phyloP scores from a whole-genome alignment of 306 rosid species.

The Biancaea sappan region DNA sequence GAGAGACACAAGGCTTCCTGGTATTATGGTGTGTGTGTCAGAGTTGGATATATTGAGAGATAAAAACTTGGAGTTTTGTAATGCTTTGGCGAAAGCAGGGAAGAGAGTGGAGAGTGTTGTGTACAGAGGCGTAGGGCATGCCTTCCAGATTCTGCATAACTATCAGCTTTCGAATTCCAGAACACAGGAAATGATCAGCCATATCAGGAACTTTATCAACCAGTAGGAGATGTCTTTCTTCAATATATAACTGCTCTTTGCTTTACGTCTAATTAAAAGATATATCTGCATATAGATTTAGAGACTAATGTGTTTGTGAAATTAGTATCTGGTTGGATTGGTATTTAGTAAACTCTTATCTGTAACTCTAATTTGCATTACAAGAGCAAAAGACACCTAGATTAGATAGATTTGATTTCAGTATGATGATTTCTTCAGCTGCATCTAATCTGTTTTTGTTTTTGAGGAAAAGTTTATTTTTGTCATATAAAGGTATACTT shows the following conservation, averaged over 20 bases:
- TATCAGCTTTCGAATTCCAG: constrained; percentile 57
- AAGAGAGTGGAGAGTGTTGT: constrained; percentile 60
- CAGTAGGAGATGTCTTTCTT: constrained; percentile 11
- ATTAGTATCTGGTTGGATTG: background rate
- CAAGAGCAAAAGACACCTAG: background rate
- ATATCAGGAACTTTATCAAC: constrained; percentile 50
- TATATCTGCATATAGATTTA: background rate
- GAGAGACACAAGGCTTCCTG: constrained; percentile 51
- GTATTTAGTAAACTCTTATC: background rate
- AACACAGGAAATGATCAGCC: constrained; percentile 65
- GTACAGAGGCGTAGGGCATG: constrained; percentile 79
- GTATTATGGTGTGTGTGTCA: constrained; percentile 63
- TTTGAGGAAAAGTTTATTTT: too few species aligned
- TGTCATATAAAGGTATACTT: too few species aligned
- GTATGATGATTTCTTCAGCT: background rate
- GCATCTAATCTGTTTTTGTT: too few species aligned
- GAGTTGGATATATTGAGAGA: constrained; percentile 80
- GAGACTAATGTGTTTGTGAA: background rate
- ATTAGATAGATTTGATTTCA: background rate
- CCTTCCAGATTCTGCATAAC: constrained; percentile 75
- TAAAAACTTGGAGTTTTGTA: constrained; percentile 67
- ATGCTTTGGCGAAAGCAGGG: constrained; percentile 54
- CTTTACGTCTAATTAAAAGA: too few species aligned
- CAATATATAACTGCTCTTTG: too few species aligned
- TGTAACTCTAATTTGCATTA: background rate